These are phyloP conservation scores for Abortiporus biennis DNA, from an alignment of 1,284 basidiomycete species.

Conservation along the genomic window DNA sequence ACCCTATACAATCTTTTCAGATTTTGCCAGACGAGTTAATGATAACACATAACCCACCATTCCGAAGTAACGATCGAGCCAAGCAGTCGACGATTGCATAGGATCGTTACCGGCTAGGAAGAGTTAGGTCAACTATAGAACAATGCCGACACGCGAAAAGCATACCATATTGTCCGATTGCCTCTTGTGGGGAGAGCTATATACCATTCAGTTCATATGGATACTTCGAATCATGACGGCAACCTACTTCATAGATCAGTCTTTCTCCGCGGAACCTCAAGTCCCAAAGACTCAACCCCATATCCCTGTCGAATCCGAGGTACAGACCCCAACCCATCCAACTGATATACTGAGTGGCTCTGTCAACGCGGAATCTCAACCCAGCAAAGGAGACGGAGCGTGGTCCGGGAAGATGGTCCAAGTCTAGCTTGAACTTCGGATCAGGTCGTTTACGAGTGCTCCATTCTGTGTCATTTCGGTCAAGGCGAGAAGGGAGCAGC, in stretches of 20 bases:
- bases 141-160: background rate
- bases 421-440: constrained; percentile 36
- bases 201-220: background rate
- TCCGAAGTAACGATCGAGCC: constrained; percentile 62
- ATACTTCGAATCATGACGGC: background rate
- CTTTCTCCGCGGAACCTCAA: constrained; percentile 55
- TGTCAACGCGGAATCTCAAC: constrained; percentile 50
- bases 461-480: constrained; percentile 34
- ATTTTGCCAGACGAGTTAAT: background rate
- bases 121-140: background rate
- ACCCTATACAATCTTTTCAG: constrained; percentile 20
- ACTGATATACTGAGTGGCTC: constrained; percentile 44
- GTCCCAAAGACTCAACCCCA: constrained; percentile 65
- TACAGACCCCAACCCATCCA: constrained; percentile 66
- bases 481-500: constrained; percentile 28
- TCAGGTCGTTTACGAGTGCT: constrained; percentile 36
- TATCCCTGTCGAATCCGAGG: constrained; percentile 58
- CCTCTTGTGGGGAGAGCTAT: constrained; percentile 52
- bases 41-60: constrained; percentile 31
- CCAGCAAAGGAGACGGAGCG: constrained; percentile 54
- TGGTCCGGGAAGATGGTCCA: constrained; percentile 59
- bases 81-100: constrained; percentile 55
- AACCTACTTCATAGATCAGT: constrained; percentile 56
- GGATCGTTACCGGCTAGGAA: constrained; percentile 55
- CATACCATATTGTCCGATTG: constrained; percentile 58